Evolutionary conservation across 2,329 filamentous ascomycete species (phyloP).

Genomic region (Curvularia eragrostidis): DNA sequence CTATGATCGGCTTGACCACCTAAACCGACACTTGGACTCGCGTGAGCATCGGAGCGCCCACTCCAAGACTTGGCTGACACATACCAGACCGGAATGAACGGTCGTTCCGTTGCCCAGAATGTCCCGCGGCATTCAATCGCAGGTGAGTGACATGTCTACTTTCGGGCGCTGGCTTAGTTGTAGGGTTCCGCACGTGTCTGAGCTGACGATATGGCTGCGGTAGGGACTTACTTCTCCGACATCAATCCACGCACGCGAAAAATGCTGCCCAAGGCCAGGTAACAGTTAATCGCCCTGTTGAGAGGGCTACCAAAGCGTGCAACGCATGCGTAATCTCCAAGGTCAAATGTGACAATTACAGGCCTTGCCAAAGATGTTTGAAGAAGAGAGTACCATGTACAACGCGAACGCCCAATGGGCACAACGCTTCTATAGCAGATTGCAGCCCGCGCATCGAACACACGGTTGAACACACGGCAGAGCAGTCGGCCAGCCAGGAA

Average conservation of each 20-base stretch:
- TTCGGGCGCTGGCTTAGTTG: background rate
- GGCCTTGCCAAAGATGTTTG: constrained; percentile 36
- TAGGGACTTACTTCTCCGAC: constrained; percentile 38
- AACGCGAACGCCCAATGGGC: constrained; percentile 3
- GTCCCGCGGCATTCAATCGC: constrained; percentile 40
- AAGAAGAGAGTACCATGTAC: constrained; percentile 21
- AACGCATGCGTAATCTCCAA: constrained; percentile 42
- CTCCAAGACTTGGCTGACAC: background rate
- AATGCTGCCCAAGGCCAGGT: constrained; percentile 30
- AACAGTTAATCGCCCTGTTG: constrained; percentile 23
- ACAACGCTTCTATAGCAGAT: background rate
- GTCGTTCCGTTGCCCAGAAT: constrained; percentile 38
- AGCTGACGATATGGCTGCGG: constrained; percentile 6
- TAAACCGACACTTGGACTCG: constrained; percentile 42
- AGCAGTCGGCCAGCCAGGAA: background rate
- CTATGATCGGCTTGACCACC: constrained; percentile 41
- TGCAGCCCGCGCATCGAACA: background rate
- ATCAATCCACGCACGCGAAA: constrained; percentile 36
- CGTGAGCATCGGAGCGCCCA: constrained; percentile 17
- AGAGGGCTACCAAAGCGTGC: constrained; percentile 40
- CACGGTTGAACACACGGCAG: background rate
- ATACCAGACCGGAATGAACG: constrained; percentile 36
- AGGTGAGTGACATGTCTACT: background rate
- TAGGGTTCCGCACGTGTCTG: background rate
- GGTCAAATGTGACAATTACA: constrained; percentile 40